Evolutionary conservation across 176 grass and related monocot genomes (phyloP).

Genomic region (Oryza meridionalis): DNA sequence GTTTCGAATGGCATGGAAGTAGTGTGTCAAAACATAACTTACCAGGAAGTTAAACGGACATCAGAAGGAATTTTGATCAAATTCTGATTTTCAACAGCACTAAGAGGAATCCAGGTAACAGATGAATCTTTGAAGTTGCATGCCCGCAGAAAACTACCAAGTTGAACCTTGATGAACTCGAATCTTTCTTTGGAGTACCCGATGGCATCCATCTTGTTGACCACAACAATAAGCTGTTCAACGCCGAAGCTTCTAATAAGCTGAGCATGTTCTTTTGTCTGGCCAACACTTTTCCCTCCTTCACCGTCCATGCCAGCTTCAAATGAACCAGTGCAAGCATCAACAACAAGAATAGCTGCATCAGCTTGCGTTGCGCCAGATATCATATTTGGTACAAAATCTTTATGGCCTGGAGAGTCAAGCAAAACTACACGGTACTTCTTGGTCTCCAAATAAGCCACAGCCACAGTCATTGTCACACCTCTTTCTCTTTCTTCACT

Average conservation of each 20-base stretch:
- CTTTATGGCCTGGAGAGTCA: constrained; percentile 94
- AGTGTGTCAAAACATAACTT: constrained; percentile 36
- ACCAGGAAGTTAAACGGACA: constrained; percentile 74
- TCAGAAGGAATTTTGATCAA: constrained; percentile 70
- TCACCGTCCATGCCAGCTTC: constrained; percentile 94
- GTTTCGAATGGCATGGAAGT: constrained; percentile 2
- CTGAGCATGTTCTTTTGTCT: constrained; percentile 96
- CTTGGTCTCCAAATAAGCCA: constrained; percentile 89
- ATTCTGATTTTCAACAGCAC: constrained; percentile 88
- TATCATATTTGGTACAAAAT: constrained; percentile 99
- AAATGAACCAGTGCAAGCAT: constrained; percentile 91
- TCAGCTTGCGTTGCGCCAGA: constrained; percentile 97
- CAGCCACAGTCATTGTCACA: constrained; percentile 94
- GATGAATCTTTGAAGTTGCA: constrained; percentile 86
- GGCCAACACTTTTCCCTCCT: constrained; percentile 74
- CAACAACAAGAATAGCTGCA: constrained; percentile 92
- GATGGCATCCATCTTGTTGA: constrained; percentile 96
- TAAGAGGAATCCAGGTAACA: constrained; percentile 89
- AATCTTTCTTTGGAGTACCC: constrained; percentile 89
- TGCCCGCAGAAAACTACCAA: constrained; percentile 72
- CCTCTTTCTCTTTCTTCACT: constrained; percentile 94
- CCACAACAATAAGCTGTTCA: constrained; percentile 85
- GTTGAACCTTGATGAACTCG: constrained; percentile 81
- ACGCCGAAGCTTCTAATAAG: constrained; percentile 95
- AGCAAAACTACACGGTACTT: constrained; percentile 90